Conservation (phyloP, 2,329 filamentous ascomycete species). For the Triangularia verruculosa region DNA sequence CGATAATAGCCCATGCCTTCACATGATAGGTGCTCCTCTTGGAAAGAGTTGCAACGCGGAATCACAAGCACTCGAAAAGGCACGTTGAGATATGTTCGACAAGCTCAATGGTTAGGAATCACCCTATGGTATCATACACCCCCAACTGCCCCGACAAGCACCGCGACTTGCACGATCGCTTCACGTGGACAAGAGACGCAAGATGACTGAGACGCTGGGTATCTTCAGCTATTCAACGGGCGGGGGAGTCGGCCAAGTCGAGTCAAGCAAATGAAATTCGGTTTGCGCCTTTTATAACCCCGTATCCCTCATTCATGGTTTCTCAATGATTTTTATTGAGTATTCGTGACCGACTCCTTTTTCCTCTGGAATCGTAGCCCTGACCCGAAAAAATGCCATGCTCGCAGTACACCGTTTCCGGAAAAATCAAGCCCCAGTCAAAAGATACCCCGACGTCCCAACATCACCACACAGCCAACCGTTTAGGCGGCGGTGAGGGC, state of each 20-base stretch:
- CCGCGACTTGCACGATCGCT: neutral
- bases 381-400: conserved; percentile 39
- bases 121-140: neutral
- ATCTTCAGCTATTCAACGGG: conserved; percentile 22
- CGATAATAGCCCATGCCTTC: too few species aligned
- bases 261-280: conserved; percentile 23
- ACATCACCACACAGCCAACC: conserved; percentile 24
- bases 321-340: conserved; percentile 33
- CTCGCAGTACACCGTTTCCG: conserved; percentile 37
- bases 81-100: neutral
- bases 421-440: conserved; percentile 37
- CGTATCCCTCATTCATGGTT: conserved; percentile 22
- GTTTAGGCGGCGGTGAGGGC: conserved; percentile 63
- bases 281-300: conserved; percentile 23
- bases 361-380: conserved; percentile 35
- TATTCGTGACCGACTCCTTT: conserved; percentile 31
- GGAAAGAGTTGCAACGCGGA: too few species aligned
- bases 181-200: neutral
- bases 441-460: conserved; percentile 38
- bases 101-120: neutral
- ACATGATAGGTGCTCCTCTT: too few species aligned
- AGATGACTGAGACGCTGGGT: conserved; percentile 16
- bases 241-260: conserved; percentile 17
- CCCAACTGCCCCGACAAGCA: neutral
- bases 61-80: too few species aligned